phyloP scores from a whole-genome alignment of 2,329 filamentous ascomycete genomes.

The Talaromyces sp. region DNA sequence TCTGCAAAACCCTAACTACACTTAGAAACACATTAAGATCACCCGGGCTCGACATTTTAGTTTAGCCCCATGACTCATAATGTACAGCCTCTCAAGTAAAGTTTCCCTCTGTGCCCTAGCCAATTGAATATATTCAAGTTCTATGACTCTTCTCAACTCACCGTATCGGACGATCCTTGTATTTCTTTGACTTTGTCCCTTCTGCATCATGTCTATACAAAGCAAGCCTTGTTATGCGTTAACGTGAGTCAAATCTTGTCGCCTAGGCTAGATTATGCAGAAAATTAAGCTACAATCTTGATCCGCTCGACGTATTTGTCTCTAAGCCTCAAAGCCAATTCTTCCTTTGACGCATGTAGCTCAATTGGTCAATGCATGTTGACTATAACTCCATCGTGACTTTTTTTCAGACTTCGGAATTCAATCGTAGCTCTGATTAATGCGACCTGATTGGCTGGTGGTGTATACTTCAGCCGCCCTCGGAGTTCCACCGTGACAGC shows the following conservation, averaged over 20 bases:
- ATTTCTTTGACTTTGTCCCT: neutral
- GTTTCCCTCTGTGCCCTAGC: too few species aligned
- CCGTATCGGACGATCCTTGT: neutral
- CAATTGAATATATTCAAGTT: neutral
- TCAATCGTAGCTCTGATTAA: neutral
- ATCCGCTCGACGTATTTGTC: neutral
- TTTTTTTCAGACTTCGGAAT: too few species aligned
- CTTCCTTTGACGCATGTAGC: slow-evolving; percentile 6
- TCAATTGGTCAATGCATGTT: slow-evolving; percentile 4
- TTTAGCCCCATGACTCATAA: neutral
- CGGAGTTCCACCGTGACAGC: neutral
- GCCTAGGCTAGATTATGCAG: neutral
- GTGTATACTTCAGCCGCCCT: neutral
- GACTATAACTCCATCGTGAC: neutral
- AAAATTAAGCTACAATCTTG: neutral
- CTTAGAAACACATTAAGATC: neutral
- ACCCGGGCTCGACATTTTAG: neutral
- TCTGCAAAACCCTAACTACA: neutral
- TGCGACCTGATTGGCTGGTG: neutral
- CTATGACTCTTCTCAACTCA: neutral
- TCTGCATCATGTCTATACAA: neutral
- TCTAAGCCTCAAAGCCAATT: neutral
- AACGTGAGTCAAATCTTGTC: neutral
- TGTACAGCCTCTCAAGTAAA: neutral
- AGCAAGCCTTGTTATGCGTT: neutral